These are phyloP conservation scores for Arachis stenosperma DNA, from an alignment of 306 rosid genomes.

Conservation along the genomic window DNA sequence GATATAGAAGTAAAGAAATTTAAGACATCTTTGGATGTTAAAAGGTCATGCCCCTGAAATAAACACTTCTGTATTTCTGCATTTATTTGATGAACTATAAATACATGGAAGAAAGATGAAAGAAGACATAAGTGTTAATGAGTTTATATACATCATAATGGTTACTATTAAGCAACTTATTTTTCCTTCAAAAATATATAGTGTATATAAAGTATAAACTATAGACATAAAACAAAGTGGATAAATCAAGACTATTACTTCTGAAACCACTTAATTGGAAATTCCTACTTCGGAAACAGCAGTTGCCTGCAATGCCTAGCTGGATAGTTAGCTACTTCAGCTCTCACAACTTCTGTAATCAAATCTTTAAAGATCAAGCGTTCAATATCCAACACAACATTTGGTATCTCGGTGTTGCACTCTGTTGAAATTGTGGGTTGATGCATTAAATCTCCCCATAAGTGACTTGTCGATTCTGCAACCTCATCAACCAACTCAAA, in stretches of 20 bases:
- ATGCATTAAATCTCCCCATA: conserved; percentile 55
- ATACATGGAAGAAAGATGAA: conserved; percentile 40
- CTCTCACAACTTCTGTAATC: conserved; percentile 72
- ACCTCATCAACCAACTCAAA: conserved; percentile 46
- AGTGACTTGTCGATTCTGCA: conserved; percentile 49
- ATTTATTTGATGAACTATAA: conserved; percentile 33
- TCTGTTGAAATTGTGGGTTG: conserved; percentile 47
- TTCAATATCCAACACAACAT: conserved; percentile 80
- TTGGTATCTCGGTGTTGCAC: conserved; percentile 53
- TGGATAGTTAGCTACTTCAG: conserved; percentile 49
- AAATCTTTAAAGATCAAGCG: conserved; percentile 90
- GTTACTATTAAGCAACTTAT: conserved; percentile 35
- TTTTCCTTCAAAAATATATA: conserved; percentile 34
- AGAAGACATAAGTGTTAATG: conserved; percentile 23
- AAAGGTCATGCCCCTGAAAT: conserved; percentile 36
- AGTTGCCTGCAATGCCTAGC: conserved; percentile 60
- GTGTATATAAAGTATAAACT: conserved; percentile 37
- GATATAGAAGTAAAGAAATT: background rate
- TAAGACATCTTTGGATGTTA: conserved; percentile 10
- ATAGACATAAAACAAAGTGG: conserved; percentile 1
- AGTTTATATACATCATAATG: conserved; percentile 27
- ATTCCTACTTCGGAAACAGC: conserved; percentile 48
- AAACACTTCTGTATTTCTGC: conserved; percentile 40
- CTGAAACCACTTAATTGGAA: conserved; percentile 30
- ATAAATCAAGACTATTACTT: conserved; percentile 37